A percentile compares a stretch with the other conserved stretches of the same genome.
Conservation (phyloP, 1,284 basidiomycete genomes). For the Albatrellus sp. region DNA sequence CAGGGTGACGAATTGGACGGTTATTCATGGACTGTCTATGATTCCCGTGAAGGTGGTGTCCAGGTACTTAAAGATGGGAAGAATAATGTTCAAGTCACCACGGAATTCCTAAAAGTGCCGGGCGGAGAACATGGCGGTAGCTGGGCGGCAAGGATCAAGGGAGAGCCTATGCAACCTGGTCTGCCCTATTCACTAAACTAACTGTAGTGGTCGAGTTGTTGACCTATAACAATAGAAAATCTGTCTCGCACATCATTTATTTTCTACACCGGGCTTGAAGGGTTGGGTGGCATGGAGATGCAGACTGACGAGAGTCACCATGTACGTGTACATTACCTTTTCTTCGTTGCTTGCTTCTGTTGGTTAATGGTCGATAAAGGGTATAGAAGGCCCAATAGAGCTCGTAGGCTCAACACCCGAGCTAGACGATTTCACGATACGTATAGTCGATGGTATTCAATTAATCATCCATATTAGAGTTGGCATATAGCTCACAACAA, state of each 20-base stretch:
- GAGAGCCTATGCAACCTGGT: slow-evolving; percentile 66
- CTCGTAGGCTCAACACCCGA: slow-evolving; percentile 66
- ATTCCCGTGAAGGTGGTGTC: slow-evolving; percentile 73
- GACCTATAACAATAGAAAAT: slow-evolving; percentile 20
- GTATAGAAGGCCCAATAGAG: slow-evolving; percentile 54
- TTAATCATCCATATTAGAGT: not conserved
- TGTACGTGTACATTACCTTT: slow-evolving; percentile 26
- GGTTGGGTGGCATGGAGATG: slow-evolving; percentile 71
- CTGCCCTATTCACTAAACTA: slow-evolving; percentile 12
- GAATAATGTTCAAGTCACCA: slow-evolving; percentile 81
- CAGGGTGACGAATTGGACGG: slow-evolving; percentile 71
- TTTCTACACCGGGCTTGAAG: slow-evolving; percentile 82
- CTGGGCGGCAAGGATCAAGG: slow-evolving; percentile 84
- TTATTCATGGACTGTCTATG: slow-evolving; percentile 85
- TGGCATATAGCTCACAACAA: not conserved
- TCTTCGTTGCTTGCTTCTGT: not conserved
- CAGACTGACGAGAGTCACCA: slow-evolving; percentile 64
- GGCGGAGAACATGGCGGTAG: slow-evolving; percentile 74
- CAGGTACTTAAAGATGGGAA: slow-evolving; percentile 72
- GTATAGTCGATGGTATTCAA: slow-evolving; percentile 64
- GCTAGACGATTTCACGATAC: slow-evolving; percentile 72
- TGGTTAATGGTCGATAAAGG: slow-evolving; percentile 30
- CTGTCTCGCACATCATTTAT: slow-evolving; percentile 63
- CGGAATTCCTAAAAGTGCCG: slow-evolving; percentile 74
- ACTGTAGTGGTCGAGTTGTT: slow-evolving; percentile 4